Evolutionary conservation across 257 asterid species (phyloP).

Genomic region (Primulina huaijiensis): DNA sequence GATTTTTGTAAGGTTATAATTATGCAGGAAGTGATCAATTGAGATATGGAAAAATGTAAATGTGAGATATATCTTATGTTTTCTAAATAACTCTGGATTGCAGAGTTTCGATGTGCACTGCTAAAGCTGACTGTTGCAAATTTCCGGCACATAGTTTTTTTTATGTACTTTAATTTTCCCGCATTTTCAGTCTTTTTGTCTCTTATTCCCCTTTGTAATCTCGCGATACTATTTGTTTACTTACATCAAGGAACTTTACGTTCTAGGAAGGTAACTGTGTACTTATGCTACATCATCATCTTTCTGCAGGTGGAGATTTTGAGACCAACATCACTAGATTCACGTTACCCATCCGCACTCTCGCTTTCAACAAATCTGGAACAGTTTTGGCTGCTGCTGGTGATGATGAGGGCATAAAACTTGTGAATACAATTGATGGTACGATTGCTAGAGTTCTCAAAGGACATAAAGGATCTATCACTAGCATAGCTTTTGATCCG

Average conservation of each 20-base stretch:
- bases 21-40: too few relatives aligned
- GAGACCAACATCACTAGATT: conserved; percentile 92
- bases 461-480: conserved; percentile 86
- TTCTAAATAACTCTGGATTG: too few relatives aligned
- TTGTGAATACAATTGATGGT: conserved; percentile 88
- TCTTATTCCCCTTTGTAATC: background rate
- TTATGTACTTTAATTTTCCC: too few relatives aligned
- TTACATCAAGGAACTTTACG: background rate
- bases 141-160: too few relatives aligned
- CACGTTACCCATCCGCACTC: conserved; percentile 80
- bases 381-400: conserved; percentile 94
- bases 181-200: too few relatives aligned
- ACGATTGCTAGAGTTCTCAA: conserved; percentile 86
- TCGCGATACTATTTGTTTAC: background rate
- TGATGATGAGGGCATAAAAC: conserved; percentile 93
- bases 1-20: too few relatives aligned
- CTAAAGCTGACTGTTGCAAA: too few relatives aligned
- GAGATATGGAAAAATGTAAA: too few relatives aligned
- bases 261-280: background rate
- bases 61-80: too few relatives aligned
- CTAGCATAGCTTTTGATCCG: conserved; percentile 93
- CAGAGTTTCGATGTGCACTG: too few relatives aligned
- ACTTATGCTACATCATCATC: conserved; percentile 9
- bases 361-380: conserved; percentile 89
- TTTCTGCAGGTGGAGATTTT: conserved; percentile 75